Evolutionary conservation across 2,329 filamentous ascomycete genomes (phyloP).

Genomic region (Akanthomyces muscarius): DNA sequence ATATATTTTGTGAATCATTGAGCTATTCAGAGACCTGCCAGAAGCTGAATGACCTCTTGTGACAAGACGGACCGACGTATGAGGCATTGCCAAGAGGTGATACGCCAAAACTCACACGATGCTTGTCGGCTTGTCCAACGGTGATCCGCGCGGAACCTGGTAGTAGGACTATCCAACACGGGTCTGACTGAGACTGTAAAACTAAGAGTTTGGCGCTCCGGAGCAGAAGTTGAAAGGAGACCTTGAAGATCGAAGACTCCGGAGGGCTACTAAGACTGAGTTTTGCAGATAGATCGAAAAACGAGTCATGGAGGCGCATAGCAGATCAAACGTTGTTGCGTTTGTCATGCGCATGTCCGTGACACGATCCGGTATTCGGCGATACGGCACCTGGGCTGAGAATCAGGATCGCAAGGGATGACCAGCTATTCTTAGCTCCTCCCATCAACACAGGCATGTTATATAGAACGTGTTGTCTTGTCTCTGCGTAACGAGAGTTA

Average conservation of each 20-base stretch:
- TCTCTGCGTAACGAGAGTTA: background rate
- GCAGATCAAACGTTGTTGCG: background rate
- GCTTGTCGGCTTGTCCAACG: background rate
- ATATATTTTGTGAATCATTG: background rate
- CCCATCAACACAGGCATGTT: no score
- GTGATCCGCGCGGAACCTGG: background rate
- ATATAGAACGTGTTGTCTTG: background rate
- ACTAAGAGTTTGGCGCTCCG: background rate
- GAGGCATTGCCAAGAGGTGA: background rate
- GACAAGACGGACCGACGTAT: background rate
- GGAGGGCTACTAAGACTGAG: no score
- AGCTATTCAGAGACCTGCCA: background rate
- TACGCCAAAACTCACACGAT: background rate
- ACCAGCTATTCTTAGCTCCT: no score
- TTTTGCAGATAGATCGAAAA: no score
- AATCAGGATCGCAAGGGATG: background rate
- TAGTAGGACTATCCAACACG: background rate
- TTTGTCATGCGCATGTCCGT: background rate
- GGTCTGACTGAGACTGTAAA: background rate
- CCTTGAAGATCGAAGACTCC: background rate
- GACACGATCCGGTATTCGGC: background rate
- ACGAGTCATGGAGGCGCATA: background rate
- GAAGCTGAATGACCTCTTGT: background rate
- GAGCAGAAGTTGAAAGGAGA: background rate
- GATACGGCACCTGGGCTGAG: no score